phyloP scores from a whole-genome alignment of 164 flowering plant genomes.

The Chimonanthus salicifolius region DNA sequence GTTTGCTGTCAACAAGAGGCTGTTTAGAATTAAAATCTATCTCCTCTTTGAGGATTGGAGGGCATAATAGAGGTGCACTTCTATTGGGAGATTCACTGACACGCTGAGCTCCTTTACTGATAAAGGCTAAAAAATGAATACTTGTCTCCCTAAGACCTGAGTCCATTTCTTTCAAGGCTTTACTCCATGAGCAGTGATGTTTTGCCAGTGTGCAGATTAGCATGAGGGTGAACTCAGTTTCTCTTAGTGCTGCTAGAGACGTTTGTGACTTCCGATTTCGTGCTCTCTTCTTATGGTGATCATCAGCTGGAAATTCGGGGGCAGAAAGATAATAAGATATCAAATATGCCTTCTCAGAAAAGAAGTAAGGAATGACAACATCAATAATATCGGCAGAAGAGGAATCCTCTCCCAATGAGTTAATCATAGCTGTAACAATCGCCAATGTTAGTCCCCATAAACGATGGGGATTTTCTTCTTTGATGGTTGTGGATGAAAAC shows the following conservation, averaged over 20 bases:
- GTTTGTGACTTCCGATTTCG: constrained; percentile 48
- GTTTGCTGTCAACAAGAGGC: constrained; percentile 56
- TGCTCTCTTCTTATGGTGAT: constrained; percentile 71
- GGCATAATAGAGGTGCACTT: constrained; percentile 49
- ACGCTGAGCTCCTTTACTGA: constrained; percentile 64
- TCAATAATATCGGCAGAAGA: constrained; percentile 42
- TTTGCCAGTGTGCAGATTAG: constrained; percentile 66
- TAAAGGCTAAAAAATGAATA: constrained; percentile 87
- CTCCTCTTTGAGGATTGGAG: constrained; percentile 65
- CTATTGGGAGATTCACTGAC: constrained; percentile 45
- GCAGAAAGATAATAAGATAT: constrained; percentile 57
- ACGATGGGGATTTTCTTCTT: constrained; percentile 41
- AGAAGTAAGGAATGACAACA: constrained; percentile 47
- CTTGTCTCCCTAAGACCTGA: constrained; percentile 69
- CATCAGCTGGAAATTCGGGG: constrained; percentile 61
- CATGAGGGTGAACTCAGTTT: constrained; percentile 68
- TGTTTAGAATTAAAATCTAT: constrained; percentile 43
- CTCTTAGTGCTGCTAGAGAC: constrained; percentile 54
- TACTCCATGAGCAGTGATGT: constrained; percentile 62
- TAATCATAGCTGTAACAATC: constrained; percentile 63
- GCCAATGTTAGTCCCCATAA: constrained; percentile 84
- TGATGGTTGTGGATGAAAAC: constrained; percentile 17
- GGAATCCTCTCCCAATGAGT: constrained; percentile 62
- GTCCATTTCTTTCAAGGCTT: constrained; percentile 60
- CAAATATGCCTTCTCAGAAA: constrained; percentile 59